Conservation (phyloP, 2,329 filamentous ascomycete species). For the Hypoxylon sp. region DNA sequence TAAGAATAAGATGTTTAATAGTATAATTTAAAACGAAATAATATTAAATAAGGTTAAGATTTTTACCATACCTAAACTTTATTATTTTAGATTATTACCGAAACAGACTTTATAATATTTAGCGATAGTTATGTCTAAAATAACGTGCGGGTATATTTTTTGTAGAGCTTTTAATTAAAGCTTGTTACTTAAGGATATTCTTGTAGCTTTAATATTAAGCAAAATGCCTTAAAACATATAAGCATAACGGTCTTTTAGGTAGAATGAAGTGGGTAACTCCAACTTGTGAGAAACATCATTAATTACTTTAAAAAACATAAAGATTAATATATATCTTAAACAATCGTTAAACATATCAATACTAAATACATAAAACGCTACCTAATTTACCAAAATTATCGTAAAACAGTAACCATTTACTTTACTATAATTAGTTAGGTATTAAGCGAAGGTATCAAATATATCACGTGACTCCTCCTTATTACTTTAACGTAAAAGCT, state of each 20-base stretch:
- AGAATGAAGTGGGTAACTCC: no score
- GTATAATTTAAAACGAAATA: no score
- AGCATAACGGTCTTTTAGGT: no score
- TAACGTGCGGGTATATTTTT: not conserved
- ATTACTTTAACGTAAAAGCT: no score
- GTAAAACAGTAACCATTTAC: not conserved
- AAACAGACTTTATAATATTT: conserved; percentile 9
- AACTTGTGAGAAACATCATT: no score
- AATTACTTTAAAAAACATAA: no score
- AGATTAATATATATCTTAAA: no score
- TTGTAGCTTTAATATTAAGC: not conserved
- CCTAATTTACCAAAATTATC: not conserved
- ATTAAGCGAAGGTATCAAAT: conserved; percentile 3
- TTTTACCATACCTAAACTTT: conserved; percentile 6
- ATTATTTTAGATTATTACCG: no score
- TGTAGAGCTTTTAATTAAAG: conserved; percentile 5
- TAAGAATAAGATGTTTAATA: no score
- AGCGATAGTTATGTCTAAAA: not conserved
- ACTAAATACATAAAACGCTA: not conserved
- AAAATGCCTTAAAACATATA: conserved; percentile 13
- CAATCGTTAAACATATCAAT: not conserved
- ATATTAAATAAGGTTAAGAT: conserved; percentile 7
- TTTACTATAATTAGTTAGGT: not conserved
- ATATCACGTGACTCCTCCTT: no score
- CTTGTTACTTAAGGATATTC: not conserved